Base-by-base conservation (phyloP, 768 basidiomycete species). In the Xerocomus spinulosus region DNA sequence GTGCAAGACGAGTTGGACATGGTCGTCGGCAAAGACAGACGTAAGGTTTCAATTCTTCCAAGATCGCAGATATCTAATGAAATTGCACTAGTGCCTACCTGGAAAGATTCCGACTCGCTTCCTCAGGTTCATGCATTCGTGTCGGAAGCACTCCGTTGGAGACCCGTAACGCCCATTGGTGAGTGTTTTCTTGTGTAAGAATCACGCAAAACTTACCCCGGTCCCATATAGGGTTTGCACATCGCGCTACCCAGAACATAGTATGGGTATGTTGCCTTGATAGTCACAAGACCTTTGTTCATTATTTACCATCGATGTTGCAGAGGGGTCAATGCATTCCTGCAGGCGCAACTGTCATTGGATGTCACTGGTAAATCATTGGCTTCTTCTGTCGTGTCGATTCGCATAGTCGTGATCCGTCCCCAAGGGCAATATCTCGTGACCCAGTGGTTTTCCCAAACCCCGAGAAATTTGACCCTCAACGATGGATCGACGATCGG, bases 231-330 rank as follows among this genome's bases (percentile, higher is more conserved):
- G 61, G 82, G 0, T 78, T 83, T 48, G 68, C 77, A 1, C 85
- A 87, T 52, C 74, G 76, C 15, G 75, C 81, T 0, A 83, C 80
- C 0, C 74, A 74, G 42, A 82, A 85, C 46, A 73, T 86, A 30
- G 57, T 78, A 18, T 87, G 80, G 78, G 80, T 80, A 47, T 6
- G 53, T 46, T 29, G 6, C n/a, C 20, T 34, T 4, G 5, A 4
- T 13, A 21, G 4, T 8, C 35, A 20, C 20, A 17, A 18, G 18
- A 9, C 10, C 35, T 37, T 13, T 13, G 36, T 12, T 24, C 17
- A 23, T 3, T 38, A 17, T 36, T 12, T 28, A 6, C 10, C 26
- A 28, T 9, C 36, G 20, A 24, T 38, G 15, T 28, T 3, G 15
- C 20, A 61, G 59, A 54, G 43, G 33, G 61, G 55, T n/a, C 50